Evolutionary conservation across 1,284 basidiomycete species (phyloP), one percentile per base, ranked within the genome.

Genomic region (Polyporus tsugae): DNA sequence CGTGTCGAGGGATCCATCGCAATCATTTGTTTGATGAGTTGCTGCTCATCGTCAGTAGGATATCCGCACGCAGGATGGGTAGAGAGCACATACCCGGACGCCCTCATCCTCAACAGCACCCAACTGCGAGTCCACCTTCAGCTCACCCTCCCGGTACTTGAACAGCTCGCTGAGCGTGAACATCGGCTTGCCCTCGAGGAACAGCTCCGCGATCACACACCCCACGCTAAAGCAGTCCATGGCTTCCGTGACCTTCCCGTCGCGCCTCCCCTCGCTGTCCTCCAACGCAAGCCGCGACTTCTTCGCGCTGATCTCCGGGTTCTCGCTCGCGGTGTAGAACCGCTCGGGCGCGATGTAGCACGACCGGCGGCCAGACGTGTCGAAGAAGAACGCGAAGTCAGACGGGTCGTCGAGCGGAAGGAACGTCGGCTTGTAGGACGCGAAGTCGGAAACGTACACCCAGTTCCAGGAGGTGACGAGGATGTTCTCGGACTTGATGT

Each of bases 221-320:
- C 98, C 98, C 0, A 91, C 89, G 70, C 96, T 96, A 78, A 99
- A 99, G 63, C 97, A 95, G 78, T 99, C 98, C 98, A 99, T 99
- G 3, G 94, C 87, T 80, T 99, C 96, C 0, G 95, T 96, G 29
- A 99, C 91, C 73, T 87, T 91, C 6, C 91, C 93, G 70, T 97
- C 92, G 35, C 86, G 79, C 74, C 86, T 86, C 4, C 83, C 86
- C 41, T 83, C 81, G 46, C 78, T 73, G 19, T 78, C 77, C 41
- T 87, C 86, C 73, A 82, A 80, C 11, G 84, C 83, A 13, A 87
- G 76, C 57, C 81, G 85, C 0, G 83, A 81, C 75, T 88, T 89
- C 78, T 87, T 89, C 62, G 86, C 88, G 65, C 86, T 90, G 67
- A 92, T 91, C 53, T 93, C 92, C 0, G 90, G 90, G 68, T 88